Evolutionary conservation across 495 filamentous ascomycete genomes (phyloP).

Genomic region (Thermochaetoides thermophila): DNA sequence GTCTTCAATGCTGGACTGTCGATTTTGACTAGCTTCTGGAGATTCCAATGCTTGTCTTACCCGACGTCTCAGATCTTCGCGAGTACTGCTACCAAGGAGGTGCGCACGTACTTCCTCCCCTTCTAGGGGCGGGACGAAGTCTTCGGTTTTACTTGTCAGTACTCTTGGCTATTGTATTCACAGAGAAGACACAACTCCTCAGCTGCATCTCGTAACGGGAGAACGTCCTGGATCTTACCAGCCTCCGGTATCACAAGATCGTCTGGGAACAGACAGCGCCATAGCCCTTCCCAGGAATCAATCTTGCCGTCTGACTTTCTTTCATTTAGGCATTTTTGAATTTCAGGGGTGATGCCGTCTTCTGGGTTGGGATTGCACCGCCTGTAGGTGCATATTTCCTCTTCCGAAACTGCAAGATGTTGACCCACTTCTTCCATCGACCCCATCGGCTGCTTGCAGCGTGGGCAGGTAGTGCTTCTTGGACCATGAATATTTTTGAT

Average conservation of each 20-base stretch:
- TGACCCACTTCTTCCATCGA: slow-evolving; percentile 6
- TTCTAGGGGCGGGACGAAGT: no score
- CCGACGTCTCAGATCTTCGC: no score
- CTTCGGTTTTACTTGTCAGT: no score
- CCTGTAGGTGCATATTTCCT: slow-evolving; percentile 11
- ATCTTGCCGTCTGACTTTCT: slow-evolving; percentile 16
- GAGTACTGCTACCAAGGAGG: no score
- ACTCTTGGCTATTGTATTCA: no score
- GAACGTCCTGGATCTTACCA: no score
- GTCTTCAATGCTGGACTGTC: no score
- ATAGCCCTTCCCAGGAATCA: slow-evolving; percentile 14
- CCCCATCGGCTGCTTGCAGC: slow-evolving; percentile 11
- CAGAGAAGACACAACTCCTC: no score
- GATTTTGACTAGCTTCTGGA: no score
- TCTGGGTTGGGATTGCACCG: slow-evolving; percentile 11
- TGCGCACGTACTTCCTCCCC: no score
- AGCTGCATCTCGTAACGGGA: no score
- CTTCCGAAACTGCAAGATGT: slow-evolving; percentile 6
- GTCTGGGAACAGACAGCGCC: slow-evolving; percentile 12
- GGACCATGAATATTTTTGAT: slow-evolving; percentile 16
- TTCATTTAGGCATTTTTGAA: slow-evolving; percentile 14
- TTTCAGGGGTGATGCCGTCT: slow-evolving; percentile 14
- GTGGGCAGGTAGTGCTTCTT: slow-evolving; percentile 8
- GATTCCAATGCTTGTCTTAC: no score
- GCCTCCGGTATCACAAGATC: slow-evolving; percentile 7